Evolutionary conservation across 2,329 filamentous ascomycete species (phyloP).

Genomic region (Thelonectria olida): DNA sequence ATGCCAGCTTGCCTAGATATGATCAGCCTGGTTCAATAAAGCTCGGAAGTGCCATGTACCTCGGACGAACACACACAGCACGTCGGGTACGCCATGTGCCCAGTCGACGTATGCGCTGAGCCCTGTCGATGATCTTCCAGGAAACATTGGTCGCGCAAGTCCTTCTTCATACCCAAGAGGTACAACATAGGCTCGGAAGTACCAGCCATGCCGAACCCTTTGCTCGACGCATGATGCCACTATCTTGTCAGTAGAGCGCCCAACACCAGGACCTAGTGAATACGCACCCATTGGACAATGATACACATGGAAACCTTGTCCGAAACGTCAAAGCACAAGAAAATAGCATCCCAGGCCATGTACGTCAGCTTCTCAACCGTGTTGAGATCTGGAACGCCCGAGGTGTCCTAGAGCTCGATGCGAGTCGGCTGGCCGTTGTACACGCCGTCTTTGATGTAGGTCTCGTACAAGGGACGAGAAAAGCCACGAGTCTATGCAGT

Average conservation of each 20-base stretch:
- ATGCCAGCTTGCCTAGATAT: slow-evolving; percentile 43
- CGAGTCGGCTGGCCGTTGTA: slow-evolving; percentile 39
- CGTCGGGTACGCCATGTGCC: slow-evolving; percentile 32
- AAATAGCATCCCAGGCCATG: slow-evolving; percentile 49
- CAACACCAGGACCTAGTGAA: accelerated
- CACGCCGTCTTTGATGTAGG: slow-evolving; percentile 41
- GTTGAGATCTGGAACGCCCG: slow-evolving; percentile 49
- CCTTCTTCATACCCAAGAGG: slow-evolving; percentile 49
- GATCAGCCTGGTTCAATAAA: slow-evolving; percentile 3
- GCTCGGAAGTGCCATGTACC: slow-evolving; percentile 18
- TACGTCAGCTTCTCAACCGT: slow-evolving; percentile 47
- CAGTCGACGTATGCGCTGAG: slow-evolving; percentile 12
- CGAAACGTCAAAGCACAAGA: slow-evolving; percentile 51
- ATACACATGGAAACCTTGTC: slow-evolving; percentile 45
- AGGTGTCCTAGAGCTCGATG: slow-evolving; percentile 53
- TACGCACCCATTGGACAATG: slow-evolving; percentile 48
- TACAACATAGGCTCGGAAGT: slow-evolving; percentile 38
- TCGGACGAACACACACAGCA: slow-evolving; percentile 45
- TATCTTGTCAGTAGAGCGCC: slow-evolving; percentile 18
- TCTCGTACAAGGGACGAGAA: slow-evolving; percentile 47
- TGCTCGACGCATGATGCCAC: slow-evolving; percentile 43
- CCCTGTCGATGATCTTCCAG: slow-evolving; percentile 31
- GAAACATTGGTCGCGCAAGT: slow-evolving; percentile 39
- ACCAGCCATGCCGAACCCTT: slow-evolving; percentile 38
- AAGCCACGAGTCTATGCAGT: slow-evolving; percentile 44